Conservation (phyloP, 1,284 basidiomycete genomes). For the Ustilago lituana region DNA sequence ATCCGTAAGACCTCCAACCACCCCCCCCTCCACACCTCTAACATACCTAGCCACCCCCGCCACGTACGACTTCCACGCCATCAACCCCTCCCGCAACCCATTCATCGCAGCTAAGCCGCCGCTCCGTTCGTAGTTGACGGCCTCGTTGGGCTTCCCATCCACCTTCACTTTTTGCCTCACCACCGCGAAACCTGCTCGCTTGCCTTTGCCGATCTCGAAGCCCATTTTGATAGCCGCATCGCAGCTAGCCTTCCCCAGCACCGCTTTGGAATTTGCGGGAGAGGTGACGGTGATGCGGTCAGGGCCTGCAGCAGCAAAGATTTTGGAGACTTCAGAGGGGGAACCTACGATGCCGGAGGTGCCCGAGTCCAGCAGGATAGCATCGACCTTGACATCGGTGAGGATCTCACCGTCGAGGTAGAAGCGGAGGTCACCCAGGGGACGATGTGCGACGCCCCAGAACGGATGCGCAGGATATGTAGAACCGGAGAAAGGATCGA, state of each 20-base stretch:
- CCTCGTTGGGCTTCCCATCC: background rate
- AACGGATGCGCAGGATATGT: slow-evolving; percentile 22
- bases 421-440: slow-evolving; percentile 16
- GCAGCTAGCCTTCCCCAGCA: slow-evolving; percentile 9
- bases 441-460: slow-evolving; percentile 37
- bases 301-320: background rate
- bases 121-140: background rate
- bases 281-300: background rate
- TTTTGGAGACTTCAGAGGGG: slow-evolving; percentile 24
- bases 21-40: background rate
- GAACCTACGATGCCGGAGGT: slow-evolving; percentile 31
- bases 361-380: slow-evolving; percentile 26
- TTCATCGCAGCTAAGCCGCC: background rate
- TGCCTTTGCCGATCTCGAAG: slow-evolving; percentile 7
- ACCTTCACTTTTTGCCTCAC: background rate
- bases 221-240: background rate
- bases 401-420: slow-evolving; percentile 2
- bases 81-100: background rate
- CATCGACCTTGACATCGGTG: slow-evolving; percentile 20
- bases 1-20: no score
- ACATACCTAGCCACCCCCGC: background rate
- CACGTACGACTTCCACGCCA: slow-evolving; percentile 11
- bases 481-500: slow-evolving; percentile 13
- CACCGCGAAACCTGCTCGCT: background rate
- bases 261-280: background rate